These are phyloP conservation scores for Claviceps sp. DNA, from an alignment of 2,329 filamentous ascomycete species.

Conservation along the genomic window DNA sequence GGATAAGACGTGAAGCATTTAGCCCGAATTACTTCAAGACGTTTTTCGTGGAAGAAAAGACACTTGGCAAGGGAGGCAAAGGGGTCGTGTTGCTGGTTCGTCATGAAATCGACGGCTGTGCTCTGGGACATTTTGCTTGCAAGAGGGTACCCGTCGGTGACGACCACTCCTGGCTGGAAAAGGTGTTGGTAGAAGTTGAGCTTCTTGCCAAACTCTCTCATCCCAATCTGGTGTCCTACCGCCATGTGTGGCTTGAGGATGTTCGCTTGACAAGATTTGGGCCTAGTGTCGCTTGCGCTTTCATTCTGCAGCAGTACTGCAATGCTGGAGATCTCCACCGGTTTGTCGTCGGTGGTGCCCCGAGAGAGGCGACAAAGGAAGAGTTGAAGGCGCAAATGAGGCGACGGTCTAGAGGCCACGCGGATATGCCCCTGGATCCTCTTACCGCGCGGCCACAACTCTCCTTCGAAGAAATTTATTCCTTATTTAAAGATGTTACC, in stretches of 20 bases:
- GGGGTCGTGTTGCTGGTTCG: slow-evolving; percentile 90
- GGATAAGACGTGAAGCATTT: slow-evolving; percentile 78
- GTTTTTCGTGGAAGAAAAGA: slow-evolving; percentile 82
- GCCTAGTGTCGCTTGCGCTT: slow-evolving; percentile 84
- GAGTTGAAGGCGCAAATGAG: slow-evolving; percentile 80
- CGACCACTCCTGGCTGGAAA: slow-evolving; percentile 89
- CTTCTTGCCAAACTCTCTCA: slow-evolving; percentile 84
- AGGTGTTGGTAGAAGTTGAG: slow-evolving; percentile 85
- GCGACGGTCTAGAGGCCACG: slow-evolving; percentile 64
- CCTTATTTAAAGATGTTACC: slow-evolving; percentile 90
- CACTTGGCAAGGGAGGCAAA: slow-evolving; percentile 81
- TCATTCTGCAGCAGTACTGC: slow-evolving; percentile 96
- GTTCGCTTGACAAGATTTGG: slow-evolving; percentile 73
- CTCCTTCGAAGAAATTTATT: slow-evolving; percentile 86
- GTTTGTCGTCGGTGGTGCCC: slow-evolving; percentile 61
- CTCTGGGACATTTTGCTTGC: slow-evolving; percentile 84
- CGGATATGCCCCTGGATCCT: slow-evolving; percentile 46
- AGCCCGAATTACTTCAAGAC: slow-evolving; percentile 84
- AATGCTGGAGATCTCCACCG: slow-evolving; percentile 83
- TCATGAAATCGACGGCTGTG: slow-evolving; percentile 80
- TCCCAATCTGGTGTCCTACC: slow-evolving; percentile 89
- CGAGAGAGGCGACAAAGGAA: slow-evolving; percentile 58
- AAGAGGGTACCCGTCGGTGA: slow-evolving; percentile 93
- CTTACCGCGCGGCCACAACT: slow-evolving; percentile 28
- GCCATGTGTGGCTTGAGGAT: slow-evolving; percentile 94